These are phyloP conservation scores for Veloporphyrellus conicus DNA, from an alignment of 1,284 basidiomycete species.

Conservation along the genomic window DNA sequence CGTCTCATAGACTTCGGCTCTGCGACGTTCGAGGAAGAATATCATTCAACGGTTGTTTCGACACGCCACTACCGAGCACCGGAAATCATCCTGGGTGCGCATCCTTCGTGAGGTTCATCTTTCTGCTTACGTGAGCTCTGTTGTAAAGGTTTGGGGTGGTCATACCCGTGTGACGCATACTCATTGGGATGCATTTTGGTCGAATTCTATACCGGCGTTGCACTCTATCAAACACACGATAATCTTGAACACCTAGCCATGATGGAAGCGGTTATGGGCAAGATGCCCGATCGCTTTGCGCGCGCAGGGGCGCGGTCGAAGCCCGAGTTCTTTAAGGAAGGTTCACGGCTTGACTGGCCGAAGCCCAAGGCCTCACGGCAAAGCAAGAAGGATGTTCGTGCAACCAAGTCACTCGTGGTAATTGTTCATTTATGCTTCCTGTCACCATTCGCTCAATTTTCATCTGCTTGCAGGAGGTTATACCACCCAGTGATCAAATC, in stretches of 20 bases:
- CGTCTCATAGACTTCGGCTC: slow-evolving; percentile 98
- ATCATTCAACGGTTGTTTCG: slow-evolving; percentile 96
- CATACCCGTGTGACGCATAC: slow-evolving; percentile 97
- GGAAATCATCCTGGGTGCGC: slow-evolving; percentile 93
- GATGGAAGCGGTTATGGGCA: slow-evolving; percentile 99
- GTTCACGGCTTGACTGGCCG: slow-evolving; percentile 84
- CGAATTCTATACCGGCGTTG: slow-evolving; percentile 97
- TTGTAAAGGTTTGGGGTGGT: slow-evolving; percentile 86
- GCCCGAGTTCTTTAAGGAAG: slow-evolving; percentile 90
- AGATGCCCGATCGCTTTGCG: slow-evolving; percentile 85
- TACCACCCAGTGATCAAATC: slow-evolving; percentile 65
- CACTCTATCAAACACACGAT: slow-evolving; percentile 98
- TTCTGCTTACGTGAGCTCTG: slow-evolving; percentile 15
- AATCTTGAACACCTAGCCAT: slow-evolving; percentile 99
- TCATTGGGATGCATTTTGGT: slow-evolving; percentile 98
- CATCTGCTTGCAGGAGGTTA: slow-evolving; percentile 64
- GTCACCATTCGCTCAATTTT: slow-evolving; percentile 11
- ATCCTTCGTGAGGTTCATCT: slow-evolving; percentile 1
- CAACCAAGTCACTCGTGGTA: slow-evolving; percentile 76
- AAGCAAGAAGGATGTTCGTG: slow-evolving; percentile 90
- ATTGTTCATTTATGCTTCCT: slow-evolving; percentile 25
- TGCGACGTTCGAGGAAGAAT: slow-evolving; percentile 97
- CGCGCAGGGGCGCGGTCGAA: slow-evolving; percentile 69
- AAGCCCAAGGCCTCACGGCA: slow-evolving; percentile 82
- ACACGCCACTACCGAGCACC: slow-evolving; percentile 98